These are phyloP conservation scores for Emmonsiellopsis sp. DNA, from an alignment of 2,329 filamentous ascomycete genomes.

Conservation along the genomic window DNA sequence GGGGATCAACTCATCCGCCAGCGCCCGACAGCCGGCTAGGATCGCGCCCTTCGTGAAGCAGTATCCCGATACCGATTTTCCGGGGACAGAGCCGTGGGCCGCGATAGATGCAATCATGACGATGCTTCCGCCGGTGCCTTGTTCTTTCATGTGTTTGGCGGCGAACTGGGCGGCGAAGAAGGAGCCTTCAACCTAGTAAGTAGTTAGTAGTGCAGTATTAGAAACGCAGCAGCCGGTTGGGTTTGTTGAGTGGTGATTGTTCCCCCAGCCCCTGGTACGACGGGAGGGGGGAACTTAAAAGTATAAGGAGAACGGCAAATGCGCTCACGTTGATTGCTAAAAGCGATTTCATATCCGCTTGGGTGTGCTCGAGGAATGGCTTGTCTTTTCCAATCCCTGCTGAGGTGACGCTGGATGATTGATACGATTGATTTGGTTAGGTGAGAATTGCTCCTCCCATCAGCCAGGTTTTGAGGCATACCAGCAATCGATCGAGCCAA, in stretches of 20 bases:
- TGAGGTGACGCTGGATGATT: background rate
- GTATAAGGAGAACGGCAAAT: background rate
- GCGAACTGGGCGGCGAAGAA: slow-evolving; percentile 35
- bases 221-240: too few species aligned
- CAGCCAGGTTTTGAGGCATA: background rate
- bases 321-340: slow-evolving; percentile 35
- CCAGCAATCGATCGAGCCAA: slow-evolving; percentile 2
- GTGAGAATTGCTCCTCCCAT: background rate
- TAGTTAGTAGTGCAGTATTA: too few species aligned
- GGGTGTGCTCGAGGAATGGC: slow-evolving; percentile 37
- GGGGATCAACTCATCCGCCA: slow-evolving; percentile 29
- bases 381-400: slow-evolving; percentile 36
- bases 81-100: slow-evolving; percentile 28
- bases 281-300: background rate
- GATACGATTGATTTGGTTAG: background rate
- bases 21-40: slow-evolving; percentile 23
- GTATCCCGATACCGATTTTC: slow-evolving; percentile 34
- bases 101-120: slow-evolving; percentile 33
- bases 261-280: too few species aligned
- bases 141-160: slow-evolving; percentile 33
- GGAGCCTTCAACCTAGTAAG: slow-evolving; percentile 30
- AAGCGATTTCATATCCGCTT: slow-evolving; percentile 34
- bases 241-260: too few species aligned
- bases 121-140: slow-evolving; percentile 32
- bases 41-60: slow-evolving; percentile 38